A percentile compares a stretch with the other conserved stretches of the same genome.
Conservation (phyloP, 2,329 filamentous ascomycete genomes). For the Fusarium sp. region DNA sequence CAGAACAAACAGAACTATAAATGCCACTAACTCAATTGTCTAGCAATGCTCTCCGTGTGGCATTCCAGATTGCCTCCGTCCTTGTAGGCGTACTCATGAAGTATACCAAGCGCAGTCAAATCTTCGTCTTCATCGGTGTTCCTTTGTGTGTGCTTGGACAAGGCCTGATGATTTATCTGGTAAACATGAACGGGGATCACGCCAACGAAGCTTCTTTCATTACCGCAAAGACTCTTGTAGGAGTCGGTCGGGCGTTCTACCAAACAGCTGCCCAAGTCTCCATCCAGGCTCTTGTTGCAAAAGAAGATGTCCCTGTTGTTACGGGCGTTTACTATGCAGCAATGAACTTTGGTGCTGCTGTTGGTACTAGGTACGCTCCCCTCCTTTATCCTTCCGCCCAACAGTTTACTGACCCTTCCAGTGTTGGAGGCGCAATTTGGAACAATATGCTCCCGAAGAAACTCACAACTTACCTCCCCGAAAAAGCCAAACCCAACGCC, state of each 20-base stretch:
- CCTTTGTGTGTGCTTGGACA: slow-evolving; percentile 51
- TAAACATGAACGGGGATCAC: slow-evolving; percentile 40
- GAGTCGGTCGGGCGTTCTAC: slow-evolving; percentile 51
- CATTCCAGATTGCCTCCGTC: slow-evolving; percentile 53
- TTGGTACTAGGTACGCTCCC: slow-evolving; percentile 45
- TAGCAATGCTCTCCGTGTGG: slow-evolving; percentile 48
- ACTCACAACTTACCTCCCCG: slow-evolving; percentile 41
- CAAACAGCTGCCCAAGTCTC: slow-evolving; percentile 41
- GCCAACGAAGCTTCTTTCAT: slow-evolving; percentile 51
- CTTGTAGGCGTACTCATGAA: slow-evolving; percentile 51
- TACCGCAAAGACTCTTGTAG: slow-evolving; percentile 49
- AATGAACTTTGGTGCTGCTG: slow-evolving; percentile 48
- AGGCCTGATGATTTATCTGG: slow-evolving; percentile 48
- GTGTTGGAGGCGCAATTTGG: slow-evolving; percentile 53
- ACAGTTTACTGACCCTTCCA: slow-evolving; percentile 14
- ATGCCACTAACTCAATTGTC: neutral
- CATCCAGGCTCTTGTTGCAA: slow-evolving; percentile 50
- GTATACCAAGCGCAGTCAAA: slow-evolving; percentile 50
- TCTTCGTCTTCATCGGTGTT: slow-evolving; percentile 45
- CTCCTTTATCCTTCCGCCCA: fast-evolving
- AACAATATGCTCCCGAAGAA: slow-evolving; percentile 46
- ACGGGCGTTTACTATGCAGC: slow-evolving; percentile 52
- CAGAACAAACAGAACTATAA: fast-evolving
- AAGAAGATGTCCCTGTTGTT: slow-evolving; percentile 52
- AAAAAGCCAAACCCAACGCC: slow-evolving; percentile 35